These are phyloP conservation scores for Sporisorium exsertum DNA, from an alignment of 1,284 basidiomycete genomes.

Conservation along the genomic window DNA sequence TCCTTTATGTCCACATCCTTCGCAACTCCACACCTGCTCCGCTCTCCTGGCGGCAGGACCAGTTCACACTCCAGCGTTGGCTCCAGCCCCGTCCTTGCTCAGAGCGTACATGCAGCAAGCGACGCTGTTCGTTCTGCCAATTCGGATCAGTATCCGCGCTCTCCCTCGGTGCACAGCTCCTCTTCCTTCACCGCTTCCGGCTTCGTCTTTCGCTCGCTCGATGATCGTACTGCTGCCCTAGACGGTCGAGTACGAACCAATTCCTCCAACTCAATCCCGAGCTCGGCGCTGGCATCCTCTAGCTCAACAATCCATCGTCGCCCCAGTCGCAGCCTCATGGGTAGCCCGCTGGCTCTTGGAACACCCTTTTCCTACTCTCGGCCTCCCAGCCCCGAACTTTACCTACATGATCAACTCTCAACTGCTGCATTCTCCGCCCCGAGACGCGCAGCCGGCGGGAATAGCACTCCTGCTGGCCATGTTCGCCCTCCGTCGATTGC, in stretches of 20 bases:
- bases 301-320: slow-evolving; percentile 10
- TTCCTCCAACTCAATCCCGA: slow-evolving; percentile 13
- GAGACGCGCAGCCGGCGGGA: not conserved
- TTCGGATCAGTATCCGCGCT: slow-evolving; percentile 30
- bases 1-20: slow-evolving; percentile 14
- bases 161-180: slow-evolving; percentile 30
- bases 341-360: slow-evolving; percentile 19
- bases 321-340: slow-evolving; percentile 9
- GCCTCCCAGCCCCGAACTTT: slow-evolving; percentile 14
- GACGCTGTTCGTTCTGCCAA: slow-evolving; percentile 8
- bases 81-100: slow-evolving; percentile 22
- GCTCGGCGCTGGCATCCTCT: slow-evolving; percentile 7
- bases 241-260: slow-evolving; percentile 6
- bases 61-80: slow-evolving; percentile 22
- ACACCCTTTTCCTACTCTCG: slow-evolving; percentile 8
- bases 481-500: slow-evolving; percentile 11
- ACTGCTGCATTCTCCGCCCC: slow-evolving; percentile 1
- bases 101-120: slow-evolving; percentile 3
- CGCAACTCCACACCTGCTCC: not conserved
- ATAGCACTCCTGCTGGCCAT: not conserved
- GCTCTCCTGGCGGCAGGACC: slow-evolving; percentile 11
- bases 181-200: slow-evolving; percentile 18
- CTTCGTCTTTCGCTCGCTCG: slow-evolving; percentile 11
- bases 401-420: not conserved
- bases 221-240: slow-evolving; percentile 7